Evolutionary conservation across 1,139 yeast species (phyloP).

Genomic region (Taphrina deformans): DNA sequence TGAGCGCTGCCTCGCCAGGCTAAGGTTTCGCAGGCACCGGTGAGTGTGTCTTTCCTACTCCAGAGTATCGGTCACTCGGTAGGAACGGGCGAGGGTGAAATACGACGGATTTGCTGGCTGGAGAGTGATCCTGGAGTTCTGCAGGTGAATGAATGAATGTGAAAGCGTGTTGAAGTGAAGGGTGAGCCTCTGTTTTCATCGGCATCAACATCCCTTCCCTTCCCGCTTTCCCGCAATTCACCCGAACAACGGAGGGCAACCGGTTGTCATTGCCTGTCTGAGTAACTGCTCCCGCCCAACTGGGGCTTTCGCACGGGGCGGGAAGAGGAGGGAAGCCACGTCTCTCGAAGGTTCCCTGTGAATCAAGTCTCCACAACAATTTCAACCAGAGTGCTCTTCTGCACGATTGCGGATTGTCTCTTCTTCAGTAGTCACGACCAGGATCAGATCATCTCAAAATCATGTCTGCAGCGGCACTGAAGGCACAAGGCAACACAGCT

Average conservation of each 20-base stretch:
- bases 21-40: not conserved
- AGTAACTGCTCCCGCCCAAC: not conserved
- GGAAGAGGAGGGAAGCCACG: slow-evolving; percentile 4
- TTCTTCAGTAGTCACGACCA: not conserved
- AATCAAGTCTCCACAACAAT: not conserved
- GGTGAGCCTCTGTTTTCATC: slow-evolving; percentile 10
- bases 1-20: not conserved
- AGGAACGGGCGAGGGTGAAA: not conserved
- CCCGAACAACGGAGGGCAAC: not conserved
- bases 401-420: no score
- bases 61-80: not conserved
- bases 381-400: no score
- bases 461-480: slow-evolving; percentile 49
- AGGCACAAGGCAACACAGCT: slow-evolving; percentile 79
- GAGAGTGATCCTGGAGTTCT: not conserved
- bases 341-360: slow-evolving; percentile 14
- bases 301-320: not conserved
- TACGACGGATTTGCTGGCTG: not conserved
- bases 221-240: not conserved
- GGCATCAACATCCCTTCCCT: slow-evolving; percentile 4
- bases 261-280: not conserved
- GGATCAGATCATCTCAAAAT: not conserved
- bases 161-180: not conserved
- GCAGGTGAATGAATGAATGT: not conserved
- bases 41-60: not conserved